Evolutionary conservation across 1,284 basidiomycete genomes (phyloP).

Genomic region (Rhizoctonia solani): DNA sequence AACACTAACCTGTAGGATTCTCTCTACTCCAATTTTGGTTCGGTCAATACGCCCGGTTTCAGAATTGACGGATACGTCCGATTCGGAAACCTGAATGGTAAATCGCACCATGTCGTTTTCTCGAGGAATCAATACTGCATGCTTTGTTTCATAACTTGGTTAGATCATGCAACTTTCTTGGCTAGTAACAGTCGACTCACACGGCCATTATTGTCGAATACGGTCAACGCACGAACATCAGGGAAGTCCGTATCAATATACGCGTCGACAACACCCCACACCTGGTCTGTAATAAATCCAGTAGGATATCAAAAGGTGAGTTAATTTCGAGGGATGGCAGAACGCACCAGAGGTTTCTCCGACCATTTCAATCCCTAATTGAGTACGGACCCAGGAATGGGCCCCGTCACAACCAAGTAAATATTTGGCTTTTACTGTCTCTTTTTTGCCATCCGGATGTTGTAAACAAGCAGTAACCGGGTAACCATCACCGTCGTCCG

Average conservation of each 20-base stretch:
- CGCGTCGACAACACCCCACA: conserved; percentile 80
- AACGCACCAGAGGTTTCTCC: conserved; percentile 68
- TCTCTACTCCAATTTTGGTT: not conserved
- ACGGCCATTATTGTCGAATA: conserved; percentile 24
- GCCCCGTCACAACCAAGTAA: conserved; percentile 69
- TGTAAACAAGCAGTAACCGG: conserved; percentile 57
- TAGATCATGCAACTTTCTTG: not conserved
- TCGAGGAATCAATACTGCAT: conserved; percentile 2
- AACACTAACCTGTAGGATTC: conserved; percentile 5
- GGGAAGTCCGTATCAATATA: conserved; percentile 77
- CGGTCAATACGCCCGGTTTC: conserved; percentile 21
- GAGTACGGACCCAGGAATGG: conserved; percentile 79
- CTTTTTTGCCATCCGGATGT: conserved; percentile 44
- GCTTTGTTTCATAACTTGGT: not conserved
- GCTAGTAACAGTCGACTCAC: too few relatives aligned
- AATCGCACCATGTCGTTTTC: conserved; percentile 27
- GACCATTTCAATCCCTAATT: conserved; percentile 68
- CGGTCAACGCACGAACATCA: conserved; percentile 61
- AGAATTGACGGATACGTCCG: conserved; percentile 39
- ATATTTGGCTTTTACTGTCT: conserved; percentile 61
- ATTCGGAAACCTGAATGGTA: not conserved
- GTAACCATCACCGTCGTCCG: conserved; percentile 52
- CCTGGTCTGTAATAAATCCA: conserved; percentile 56
- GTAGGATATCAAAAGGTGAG: not conserved
- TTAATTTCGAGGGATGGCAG: conserved; percentile 20